phyloP scores from a whole-genome alignment of 768 basidiomycete genomes.

The Hypholoma fasciculare region DNA sequence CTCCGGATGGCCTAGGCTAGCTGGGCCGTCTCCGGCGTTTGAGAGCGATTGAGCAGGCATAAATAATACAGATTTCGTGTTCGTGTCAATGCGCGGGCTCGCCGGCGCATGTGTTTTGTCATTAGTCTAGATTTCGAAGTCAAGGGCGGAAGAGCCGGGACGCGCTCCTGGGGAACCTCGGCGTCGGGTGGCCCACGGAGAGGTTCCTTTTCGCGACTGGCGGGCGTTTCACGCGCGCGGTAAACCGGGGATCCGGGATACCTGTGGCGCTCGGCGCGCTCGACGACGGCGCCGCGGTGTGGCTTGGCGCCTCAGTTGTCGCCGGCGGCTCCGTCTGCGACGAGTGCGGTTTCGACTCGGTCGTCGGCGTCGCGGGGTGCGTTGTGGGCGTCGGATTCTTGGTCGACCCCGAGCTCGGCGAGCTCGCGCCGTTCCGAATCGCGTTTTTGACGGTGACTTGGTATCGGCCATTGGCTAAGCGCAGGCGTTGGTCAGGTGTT shows the following conservation, averaged over 20 bases:
- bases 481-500: not conserved
- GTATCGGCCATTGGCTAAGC: constrained; percentile 54
- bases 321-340: not conserved
- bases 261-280: constrained; percentile 4
- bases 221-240: constrained; percentile 33
- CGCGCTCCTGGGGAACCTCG: constrained; percentile 9
- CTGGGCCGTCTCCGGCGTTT: too few species aligned
- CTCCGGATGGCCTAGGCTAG: too few species aligned
- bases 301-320: not conserved
- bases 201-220: constrained; percentile 6
- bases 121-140: too few species aligned
- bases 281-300: not conserved
- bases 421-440: constrained; percentile 42
- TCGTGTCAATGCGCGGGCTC: too few species aligned
- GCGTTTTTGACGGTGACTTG: constrained; percentile 62
- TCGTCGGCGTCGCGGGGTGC: constrained; percentile 6
- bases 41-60: too few species aligned
- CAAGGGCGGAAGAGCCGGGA: constrained; percentile 31
- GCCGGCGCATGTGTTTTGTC: too few species aligned
- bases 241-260: constrained; percentile 30
- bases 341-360: too few species aligned
- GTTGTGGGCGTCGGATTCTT: constrained; percentile 9
- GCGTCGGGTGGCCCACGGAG: constrained; percentile 6
- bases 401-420: not conserved
- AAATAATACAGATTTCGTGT: too few species aligned